phyloP scores from a whole-genome alignment of 2,329 filamentous ascomycete genomes.

The Stachybotrys chlorohalonatus region DNA sequence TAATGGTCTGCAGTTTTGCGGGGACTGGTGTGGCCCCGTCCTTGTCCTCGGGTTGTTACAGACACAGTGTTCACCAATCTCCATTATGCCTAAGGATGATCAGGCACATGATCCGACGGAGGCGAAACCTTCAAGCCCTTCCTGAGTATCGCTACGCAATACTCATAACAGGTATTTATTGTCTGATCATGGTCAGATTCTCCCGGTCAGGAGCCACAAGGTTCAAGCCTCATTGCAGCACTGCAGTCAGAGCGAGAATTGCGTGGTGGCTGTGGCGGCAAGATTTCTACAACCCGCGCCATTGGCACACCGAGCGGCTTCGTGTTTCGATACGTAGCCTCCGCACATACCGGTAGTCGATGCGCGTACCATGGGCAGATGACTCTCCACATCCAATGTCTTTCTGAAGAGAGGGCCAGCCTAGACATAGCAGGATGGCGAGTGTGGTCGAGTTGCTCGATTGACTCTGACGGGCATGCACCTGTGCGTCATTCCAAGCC shows the following conservation, averaged over 20 bases:
- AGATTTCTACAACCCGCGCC: neutral
- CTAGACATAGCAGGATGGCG: neutral
- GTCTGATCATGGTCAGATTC: no score
- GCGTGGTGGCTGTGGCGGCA: neutral
- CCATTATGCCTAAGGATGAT: no score
- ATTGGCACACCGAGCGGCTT: neutral
- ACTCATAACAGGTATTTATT: no score
- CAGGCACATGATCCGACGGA: no score
- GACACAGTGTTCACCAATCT: no score
- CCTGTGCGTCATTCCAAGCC: neutral
- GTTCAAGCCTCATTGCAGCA: neutral
- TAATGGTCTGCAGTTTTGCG: no score
- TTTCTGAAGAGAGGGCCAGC: no score
- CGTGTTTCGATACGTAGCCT: neutral
- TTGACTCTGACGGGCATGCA: neutral
- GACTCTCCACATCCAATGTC: neutral
- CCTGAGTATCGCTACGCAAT: no score
- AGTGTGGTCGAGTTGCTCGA: neutral
- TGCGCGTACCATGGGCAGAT: neutral
- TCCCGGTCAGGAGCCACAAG: neutral
- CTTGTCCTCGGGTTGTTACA: no score
- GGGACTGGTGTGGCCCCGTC: no score
- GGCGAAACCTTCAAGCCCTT: no score
- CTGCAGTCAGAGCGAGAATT: neutral
- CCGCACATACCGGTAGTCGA: no score